phyloP scores from a whole-genome alignment of 495 filamentous ascomycete species.

The Bathelium albidoporum region DNA sequence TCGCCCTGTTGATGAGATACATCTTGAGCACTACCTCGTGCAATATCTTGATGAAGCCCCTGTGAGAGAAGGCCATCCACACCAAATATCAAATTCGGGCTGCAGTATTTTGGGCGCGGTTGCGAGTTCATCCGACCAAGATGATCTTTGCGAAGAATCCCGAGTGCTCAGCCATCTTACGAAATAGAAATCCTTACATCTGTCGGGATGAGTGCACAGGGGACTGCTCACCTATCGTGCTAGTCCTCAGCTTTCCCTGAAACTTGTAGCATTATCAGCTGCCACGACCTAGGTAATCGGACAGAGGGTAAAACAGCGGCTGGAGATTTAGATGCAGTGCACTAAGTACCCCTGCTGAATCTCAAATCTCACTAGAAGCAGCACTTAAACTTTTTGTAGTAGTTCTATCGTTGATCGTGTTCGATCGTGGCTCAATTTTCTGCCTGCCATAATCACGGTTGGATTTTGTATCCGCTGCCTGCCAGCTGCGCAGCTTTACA shows the following conservation, averaged over 20 bases:
- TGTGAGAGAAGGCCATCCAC: too few relatives aligned
- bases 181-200: neutral
- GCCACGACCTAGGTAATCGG: neutral
- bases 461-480: neutral
- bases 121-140: too few relatives aligned
- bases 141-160: too few relatives aligned
- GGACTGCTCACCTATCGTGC: neutral
- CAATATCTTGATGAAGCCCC: too few relatives aligned
- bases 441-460: neutral
- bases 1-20: too few relatives aligned
- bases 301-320: neutral
- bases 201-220: neutral
- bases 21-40: too few relatives aligned
- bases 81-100: too few relatives aligned
- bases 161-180: neutral
- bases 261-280: neutral
- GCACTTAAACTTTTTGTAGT: neutral
- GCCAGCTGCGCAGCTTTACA: neutral
- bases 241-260: neutral
- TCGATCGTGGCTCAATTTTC: neutral
- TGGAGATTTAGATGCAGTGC: neutral
- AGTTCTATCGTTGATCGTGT: neutral
- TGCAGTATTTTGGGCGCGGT: too few relatives aligned
- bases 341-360: neutral
- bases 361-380: neutral